Evolutionary conservation across 179 eudicot species (phyloP).

Genomic region (Beta macrorhiza): DNA sequence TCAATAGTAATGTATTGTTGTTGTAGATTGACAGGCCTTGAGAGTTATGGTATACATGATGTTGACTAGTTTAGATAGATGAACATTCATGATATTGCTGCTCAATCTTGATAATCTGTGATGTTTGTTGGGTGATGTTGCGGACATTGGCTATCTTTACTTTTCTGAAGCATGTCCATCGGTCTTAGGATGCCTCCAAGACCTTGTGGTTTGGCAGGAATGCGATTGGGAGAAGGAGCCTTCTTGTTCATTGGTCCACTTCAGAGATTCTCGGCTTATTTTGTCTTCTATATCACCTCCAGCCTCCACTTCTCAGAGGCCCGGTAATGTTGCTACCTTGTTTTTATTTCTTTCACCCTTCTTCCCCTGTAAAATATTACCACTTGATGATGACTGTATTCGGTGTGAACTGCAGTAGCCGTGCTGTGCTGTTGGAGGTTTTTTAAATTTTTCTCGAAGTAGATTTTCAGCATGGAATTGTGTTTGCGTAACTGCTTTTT

Average conservation of each 20-base stretch:
- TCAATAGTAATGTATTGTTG: neutral
- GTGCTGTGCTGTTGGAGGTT: too few relatives aligned
- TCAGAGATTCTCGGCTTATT: conserved; percentile 59
- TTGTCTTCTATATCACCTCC: conserved; percentile 81
- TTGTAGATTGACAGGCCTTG: neutral
- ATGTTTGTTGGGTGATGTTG: neutral
- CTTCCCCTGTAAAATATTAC: too few relatives aligned
- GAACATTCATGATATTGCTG: neutral
- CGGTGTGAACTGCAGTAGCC: too few relatives aligned
- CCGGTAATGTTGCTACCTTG: conserved; percentile 23
- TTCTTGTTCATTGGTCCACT: conserved; percentile 92
- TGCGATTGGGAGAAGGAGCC: conserved; percentile 96
- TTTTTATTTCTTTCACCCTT: too few relatives aligned
- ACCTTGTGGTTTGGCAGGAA: conserved; percentile 93
- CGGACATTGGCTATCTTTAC: conserved; percentile 11
- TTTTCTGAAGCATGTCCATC: conserved; percentile 8
- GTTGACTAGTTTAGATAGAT: neutral
- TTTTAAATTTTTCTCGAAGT: too few relatives aligned
- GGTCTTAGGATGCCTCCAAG: conserved; percentile 57
- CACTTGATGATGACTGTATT: too few relatives aligned
- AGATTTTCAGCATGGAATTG: too few relatives aligned
- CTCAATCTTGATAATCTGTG: neutral
- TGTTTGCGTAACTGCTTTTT: too few relatives aligned
- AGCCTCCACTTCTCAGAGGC: conserved; percentile 32
- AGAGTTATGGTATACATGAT: neutral